These are phyloP conservation scores for Hortiboletus flavorubellus DNA, from an alignment of 768 basidiomycete genomes.

Conservation along the genomic window DNA sequence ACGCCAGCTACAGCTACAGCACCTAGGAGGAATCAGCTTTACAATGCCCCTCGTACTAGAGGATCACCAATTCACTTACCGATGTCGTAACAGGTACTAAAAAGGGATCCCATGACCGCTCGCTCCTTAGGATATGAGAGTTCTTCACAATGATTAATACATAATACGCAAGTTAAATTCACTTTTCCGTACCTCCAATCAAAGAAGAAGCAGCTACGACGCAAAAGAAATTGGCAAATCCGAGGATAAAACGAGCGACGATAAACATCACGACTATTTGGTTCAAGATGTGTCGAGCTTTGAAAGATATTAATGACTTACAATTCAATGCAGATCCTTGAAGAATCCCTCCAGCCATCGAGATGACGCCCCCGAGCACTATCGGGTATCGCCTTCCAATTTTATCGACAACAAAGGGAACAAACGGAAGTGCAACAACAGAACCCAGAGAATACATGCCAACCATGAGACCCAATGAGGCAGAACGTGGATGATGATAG, in stretches of 20 bases:
- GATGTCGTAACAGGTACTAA: not conserved
- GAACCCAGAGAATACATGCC: conserved; percentile 61
- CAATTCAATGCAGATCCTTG: conserved; percentile 13
- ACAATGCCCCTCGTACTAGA: not conserved
- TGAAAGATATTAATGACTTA: not conserved
- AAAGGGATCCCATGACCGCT: not conserved
- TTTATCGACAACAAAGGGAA: conserved; percentile 4
- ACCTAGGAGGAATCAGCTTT: conserved; percentile 1
- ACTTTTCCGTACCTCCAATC: conserved; percentile 11
- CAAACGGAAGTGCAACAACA: conserved; percentile 49
- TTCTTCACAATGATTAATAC: not conserved
- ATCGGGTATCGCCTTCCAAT: conserved; percentile 14
- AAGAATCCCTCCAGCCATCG: conserved; percentile 10
- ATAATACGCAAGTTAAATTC: not conserved
- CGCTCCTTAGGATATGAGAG: conserved; percentile 17
- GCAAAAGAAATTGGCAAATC: conserved; percentile 9
- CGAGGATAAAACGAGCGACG: conserved; percentile 18
- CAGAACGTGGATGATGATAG: not conserved
- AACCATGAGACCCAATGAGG: conserved; percentile 13
- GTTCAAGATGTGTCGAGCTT: not conserved
- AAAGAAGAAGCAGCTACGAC: conserved; percentile 19
- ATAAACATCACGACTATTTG: conserved; percentile 1
- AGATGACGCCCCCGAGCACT: conserved; percentile 9
- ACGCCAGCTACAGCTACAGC: conserved; percentile 39
- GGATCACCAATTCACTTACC: not conserved